These are phyloP conservation scores for Cylindrodendrum hubeiense DNA, from an alignment of 2,329 filamentous ascomycete genomes.

Conservation along the genomic window DNA sequence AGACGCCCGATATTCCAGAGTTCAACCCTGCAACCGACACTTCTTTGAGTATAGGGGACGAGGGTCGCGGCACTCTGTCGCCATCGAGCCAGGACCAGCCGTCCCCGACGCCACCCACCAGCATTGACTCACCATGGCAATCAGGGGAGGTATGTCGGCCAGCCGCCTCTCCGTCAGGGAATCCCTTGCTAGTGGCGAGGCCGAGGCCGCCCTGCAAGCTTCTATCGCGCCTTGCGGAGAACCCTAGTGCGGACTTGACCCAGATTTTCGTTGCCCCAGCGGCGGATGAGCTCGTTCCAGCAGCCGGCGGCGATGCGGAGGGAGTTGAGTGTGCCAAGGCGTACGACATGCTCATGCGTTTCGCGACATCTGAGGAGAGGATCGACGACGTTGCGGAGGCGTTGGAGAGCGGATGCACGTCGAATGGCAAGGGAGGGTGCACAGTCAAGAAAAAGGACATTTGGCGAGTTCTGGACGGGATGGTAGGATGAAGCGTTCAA, in stretches of 20 bases:
- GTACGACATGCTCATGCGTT: conserved; percentile 17
- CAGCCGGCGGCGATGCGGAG: neutral
- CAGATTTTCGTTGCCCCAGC: neutral
- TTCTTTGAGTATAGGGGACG: neutral
- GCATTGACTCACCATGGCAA: conserved; percentile 1
- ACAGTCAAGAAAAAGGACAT: conserved; percentile 7
- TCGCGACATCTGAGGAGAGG: conserved; percentile 15
- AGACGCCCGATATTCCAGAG: conserved; percentile 1
- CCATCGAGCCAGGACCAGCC: neutral
- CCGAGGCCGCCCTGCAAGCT: conserved; percentile 6
- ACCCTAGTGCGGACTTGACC: conserved; percentile 12
- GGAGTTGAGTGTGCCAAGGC: conserved; percentile 13
- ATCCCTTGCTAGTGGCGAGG: neutral
- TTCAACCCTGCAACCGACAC: neutral
- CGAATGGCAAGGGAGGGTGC: conserved; percentile 2
- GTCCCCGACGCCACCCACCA: neutral
- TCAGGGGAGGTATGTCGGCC: neutral
- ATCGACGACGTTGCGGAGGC: conserved; percentile 9
- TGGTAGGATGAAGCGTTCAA: conserved; percentile 3
- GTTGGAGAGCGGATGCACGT: conserved; percentile 9
- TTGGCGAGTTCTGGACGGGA: conserved; percentile 7
- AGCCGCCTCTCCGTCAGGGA: neutral
- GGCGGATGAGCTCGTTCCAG: neutral
- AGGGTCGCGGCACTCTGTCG: neutral
- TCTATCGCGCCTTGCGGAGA: conserved; percentile 11